Conservation (phyloP, 2,329 filamentous ascomycete species). For the Calonectria hawksworthii region DNA sequence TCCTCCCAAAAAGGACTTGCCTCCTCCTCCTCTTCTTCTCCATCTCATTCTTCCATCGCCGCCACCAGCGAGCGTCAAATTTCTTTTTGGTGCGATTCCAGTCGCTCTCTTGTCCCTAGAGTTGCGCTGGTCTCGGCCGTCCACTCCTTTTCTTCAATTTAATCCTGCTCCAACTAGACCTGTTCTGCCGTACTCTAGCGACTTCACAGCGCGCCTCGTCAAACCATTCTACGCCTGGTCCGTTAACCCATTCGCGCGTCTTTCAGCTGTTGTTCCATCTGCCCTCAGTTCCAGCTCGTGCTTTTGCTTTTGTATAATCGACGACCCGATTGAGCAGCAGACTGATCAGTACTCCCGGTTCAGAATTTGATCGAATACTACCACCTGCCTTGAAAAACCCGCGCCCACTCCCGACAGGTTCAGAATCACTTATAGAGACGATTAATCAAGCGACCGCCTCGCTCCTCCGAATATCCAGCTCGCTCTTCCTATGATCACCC, state of each 20-base stretch:
- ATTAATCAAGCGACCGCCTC: conserved; percentile 27
- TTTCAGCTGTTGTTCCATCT: neutral
- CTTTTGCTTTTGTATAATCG: conserved; percentile 3
- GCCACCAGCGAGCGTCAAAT: conserved; percentile 46
- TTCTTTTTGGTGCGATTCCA: conserved; percentile 68
- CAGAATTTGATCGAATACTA: conserved; percentile 28
- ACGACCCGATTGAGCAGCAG: conserved; percentile 22
- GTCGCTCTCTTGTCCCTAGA: conserved; percentile 61
- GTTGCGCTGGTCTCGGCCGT: conserved; percentile 73
- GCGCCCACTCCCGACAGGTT: conserved; percentile 22
- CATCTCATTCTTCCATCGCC: conserved; percentile 37
- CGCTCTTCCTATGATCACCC: conserved; percentile 56
- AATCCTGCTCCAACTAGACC: conserved; percentile 36
- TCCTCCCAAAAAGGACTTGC: conserved; percentile 46
- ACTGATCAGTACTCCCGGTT: conserved; percentile 22
- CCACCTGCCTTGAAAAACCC: neutral
- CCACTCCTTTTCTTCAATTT: conserved; percentile 65
- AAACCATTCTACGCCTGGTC: conserved; percentile 38
- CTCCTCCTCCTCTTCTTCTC: conserved; percentile 39
- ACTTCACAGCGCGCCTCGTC: conserved; percentile 34
- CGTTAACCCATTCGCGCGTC: conserved; percentile 26
- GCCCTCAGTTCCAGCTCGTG: neutral
- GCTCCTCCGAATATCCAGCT: conserved; percentile 18
- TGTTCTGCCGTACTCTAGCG: conserved; percentile 44
- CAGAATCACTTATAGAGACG: conserved; percentile 20